Base-by-base conservation (phyloP, 148 eudicot species). In the Amaranthus cruentus region DNA sequence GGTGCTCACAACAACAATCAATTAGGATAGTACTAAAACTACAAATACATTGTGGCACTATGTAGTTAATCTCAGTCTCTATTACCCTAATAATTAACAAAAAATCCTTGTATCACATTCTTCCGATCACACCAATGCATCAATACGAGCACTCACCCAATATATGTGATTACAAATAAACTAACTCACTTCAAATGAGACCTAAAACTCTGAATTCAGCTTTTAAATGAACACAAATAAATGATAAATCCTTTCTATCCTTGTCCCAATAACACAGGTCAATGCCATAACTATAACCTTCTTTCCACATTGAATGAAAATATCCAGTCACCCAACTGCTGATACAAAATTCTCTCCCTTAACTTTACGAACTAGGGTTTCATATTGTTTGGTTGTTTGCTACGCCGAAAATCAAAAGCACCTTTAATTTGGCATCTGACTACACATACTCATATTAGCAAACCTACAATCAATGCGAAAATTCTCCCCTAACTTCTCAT, bases 311-410 rank as follows among this genome's bases (percentile, higher is more conserved):
- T 12, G 0, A 64, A 11, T 13, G 4, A 15, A 38, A 53, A 28
- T 12, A 42, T 69, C 53, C 68, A 12, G n/a, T 12, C 47, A 44
- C 9, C 48, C 67, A 12, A 63, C 18, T 12, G 18, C 68, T 42
- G 46, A 28, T 18, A 42, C 3, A 43, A 44, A 43, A 12, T 42
- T 49, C 1, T 42, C 67, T 43, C 5, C 6, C 67, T 44, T 9
- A 8, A 70, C 46, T 70, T 4, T 10, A 47, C 64, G n/a, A 42
- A 7, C 47, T 70, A 69, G 49, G 72, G 72, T 69, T 69, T 69
- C 58, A 55, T 53, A 6, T 28, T 28, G 38, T 28, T 28, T 28
- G 38, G 38, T 28, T 28, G 38, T 28, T 28, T 28, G 38, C 38
- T 28, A 28, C 38, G 38, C 38, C 38, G 38, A 28, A 28, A 28